Percentiles rank a stretch among this genome's conserved stretches.
phyloP scores from a whole-genome alignment of 2,329 filamentous ascomycete genomes.

The Passalora sequoiae region DNA sequence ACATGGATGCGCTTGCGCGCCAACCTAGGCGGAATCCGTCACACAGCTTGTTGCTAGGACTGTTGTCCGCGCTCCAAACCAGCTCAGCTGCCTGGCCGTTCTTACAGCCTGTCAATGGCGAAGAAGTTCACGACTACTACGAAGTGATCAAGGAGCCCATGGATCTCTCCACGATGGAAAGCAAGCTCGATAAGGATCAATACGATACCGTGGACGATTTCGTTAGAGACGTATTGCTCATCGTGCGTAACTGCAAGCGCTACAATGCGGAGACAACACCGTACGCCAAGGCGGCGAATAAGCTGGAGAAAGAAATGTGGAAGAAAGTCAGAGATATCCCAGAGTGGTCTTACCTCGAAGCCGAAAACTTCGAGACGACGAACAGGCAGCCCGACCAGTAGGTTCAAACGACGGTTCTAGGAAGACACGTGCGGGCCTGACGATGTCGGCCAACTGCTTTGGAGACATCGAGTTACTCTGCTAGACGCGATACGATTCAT shows the following conservation, averaged over 20 bases:
- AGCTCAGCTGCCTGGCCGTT: constrained; percentile 93
- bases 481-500: too few relatives aligned
- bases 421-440: too few relatives aligned
- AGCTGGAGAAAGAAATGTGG: constrained; percentile 94
- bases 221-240: constrained; percentile 76
- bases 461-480: too few relatives aligned
- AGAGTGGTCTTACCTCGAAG: constrained; percentile 62
- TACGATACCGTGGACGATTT: constrained; percentile 92
- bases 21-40: constrained; percentile 94
- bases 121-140: constrained; percentile 98
- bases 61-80: constrained; percentile 93
- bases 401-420: too few relatives aligned
- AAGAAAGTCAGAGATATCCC: constrained; percentile 83
- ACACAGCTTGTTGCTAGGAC: constrained; percentile 86
- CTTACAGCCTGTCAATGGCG: constrained; percentile 83
- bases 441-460: too few relatives aligned
- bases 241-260: constrained; percentile 90
- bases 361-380: constrained; percentile 33
- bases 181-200: constrained; percentile 86
- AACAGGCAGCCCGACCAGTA: constrained; percentile 21
- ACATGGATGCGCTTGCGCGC: constrained; percentile 95
- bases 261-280: constrained; percentile 96
- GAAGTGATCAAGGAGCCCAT: constrained; percentile 97
- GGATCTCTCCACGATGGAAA: constrained; percentile 94
- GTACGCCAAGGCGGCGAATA: constrained; percentile 92